phyloP scores from a whole-genome alignment of 495 filamentous ascomycete genomes.

The Aspergillus hancockii region DNA sequence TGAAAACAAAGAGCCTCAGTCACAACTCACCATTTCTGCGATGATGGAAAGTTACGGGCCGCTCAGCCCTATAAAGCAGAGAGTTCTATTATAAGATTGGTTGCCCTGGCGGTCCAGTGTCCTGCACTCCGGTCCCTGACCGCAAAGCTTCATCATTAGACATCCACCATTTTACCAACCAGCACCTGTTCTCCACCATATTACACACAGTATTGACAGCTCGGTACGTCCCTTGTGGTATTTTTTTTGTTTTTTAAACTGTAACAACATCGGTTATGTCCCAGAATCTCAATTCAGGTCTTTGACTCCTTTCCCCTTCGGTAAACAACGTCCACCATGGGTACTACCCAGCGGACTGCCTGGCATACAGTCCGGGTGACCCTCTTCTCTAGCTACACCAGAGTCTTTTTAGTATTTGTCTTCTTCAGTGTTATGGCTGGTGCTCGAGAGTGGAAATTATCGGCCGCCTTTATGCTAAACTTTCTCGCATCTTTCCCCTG shows the following conservation, averaged over 20 bases:
- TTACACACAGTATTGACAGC: neutral
- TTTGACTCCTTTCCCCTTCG: neutral
- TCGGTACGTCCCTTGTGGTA: neutral
- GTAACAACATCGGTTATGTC: too few species aligned
- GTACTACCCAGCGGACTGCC: neutral
- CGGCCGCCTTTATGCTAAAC: slow-evolving; percentile 82
- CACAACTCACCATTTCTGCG: neutral
- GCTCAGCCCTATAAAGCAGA: slow-evolving; percentile 14
- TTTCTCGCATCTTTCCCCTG: slow-evolving; percentile 96
- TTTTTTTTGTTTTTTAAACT: neutral
- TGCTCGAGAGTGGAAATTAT: slow-evolving; percentile 65
- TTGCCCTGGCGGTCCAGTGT: neutral
- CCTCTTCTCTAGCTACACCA: slow-evolving; percentile 71
- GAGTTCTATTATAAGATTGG: slow-evolving; percentile 5
- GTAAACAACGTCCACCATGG: neutral
- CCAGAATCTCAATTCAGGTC: too few species aligned
- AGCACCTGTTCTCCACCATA: neutral
- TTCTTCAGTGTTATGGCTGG: slow-evolving; percentile 85
- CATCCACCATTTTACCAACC: slow-evolving; percentile 8
- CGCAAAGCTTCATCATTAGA: slow-evolving; percentile 3
- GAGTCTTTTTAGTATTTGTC: slow-evolving; percentile 84
- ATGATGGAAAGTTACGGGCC: neutral
- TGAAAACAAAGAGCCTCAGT: too few species aligned
- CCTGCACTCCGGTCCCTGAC: neutral
- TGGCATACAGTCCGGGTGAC: slow-evolving; percentile 34